Percentiles rank a stretch among this genome's conserved stretches.
Evolutionary conservation across 1,139 yeast species (phyloP).

Genomic region (Saccharomyces hybrid): DNA sequence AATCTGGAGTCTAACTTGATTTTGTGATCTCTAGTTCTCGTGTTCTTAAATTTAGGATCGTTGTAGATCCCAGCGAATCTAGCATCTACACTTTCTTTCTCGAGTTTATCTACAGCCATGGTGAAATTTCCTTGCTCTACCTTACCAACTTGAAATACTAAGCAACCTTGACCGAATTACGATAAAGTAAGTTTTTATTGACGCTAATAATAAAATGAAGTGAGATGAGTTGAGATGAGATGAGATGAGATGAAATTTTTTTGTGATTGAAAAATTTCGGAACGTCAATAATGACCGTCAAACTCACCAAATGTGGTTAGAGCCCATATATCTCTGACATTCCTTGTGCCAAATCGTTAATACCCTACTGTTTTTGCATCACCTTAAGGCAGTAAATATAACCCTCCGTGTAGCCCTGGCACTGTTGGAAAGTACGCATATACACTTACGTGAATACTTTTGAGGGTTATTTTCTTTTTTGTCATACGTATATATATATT

Average conservation of each 20-base stretch:
- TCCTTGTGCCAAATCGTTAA: neutral
- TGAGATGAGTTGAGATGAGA: conserved; percentile 13
- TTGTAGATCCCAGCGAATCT: conserved; percentile 73
- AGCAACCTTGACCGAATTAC: neutral
- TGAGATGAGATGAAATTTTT: conserved; percentile 18
- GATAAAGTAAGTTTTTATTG: too few relatives aligned
- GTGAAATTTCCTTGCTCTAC: neutral
- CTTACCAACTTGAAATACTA: neutral
- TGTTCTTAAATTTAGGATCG: conserved; percentile 82
- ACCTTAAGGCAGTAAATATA: neutral
- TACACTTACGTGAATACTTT: neutral
- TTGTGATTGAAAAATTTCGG: conserved; percentile 2
- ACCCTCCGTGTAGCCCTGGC: neutral
- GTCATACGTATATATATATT: neutral
- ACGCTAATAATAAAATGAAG: neutral
- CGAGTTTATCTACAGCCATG: neutral
- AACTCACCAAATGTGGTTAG: neutral
- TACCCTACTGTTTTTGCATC: neutral
- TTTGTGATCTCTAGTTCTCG: conserved; percentile 61
- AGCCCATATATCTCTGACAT: neutral
- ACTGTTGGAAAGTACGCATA: neutral
- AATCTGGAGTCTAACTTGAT: conserved; percentile 84
- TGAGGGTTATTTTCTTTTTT: neutral
- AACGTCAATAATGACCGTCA: neutral
- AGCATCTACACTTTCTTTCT: conserved; percentile 44